Evolutionary conservation across 768 basidiomycete species (phyloP).

Genomic region (Xanthoconium purpureum): DNA sequence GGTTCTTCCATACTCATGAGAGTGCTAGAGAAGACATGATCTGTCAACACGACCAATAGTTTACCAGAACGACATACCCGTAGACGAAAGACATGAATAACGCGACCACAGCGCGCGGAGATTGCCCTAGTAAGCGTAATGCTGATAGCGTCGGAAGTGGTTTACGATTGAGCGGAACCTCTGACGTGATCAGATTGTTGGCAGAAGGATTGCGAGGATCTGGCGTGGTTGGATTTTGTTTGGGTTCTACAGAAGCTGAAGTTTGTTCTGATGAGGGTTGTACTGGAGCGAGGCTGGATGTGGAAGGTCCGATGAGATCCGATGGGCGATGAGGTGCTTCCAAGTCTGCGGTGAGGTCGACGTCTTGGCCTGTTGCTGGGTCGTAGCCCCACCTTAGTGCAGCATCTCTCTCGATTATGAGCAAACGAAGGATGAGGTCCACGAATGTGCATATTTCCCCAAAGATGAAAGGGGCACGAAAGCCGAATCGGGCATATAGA

Average conservation of each 20-base stretch:
- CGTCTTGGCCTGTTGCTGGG: conserved; percentile 27
- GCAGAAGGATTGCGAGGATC: not conserved
- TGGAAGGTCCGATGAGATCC: not conserved
- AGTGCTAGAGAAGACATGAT: conserved; percentile 34
- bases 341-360: conserved; percentile 1
- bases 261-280: not conserved
- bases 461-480: conserved; percentile 58
- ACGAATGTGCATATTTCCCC: conserved; percentile 43
- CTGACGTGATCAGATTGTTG: conserved; percentile 1
- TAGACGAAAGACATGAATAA: conserved; percentile 47
- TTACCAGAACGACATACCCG: conserved; percentile 41
- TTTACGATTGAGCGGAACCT: conserved; percentile 15
- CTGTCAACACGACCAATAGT: not conserved
- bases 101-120: conserved; percentile 48
- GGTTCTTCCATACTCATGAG: conserved; percentile 53
- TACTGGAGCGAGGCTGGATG: not conserved
- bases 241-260: not conserved
- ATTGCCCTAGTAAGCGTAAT: conserved; percentile 40
- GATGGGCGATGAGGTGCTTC: not conserved
- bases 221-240: not conserved
- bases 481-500: conserved; percentile 54
- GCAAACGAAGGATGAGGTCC: conserved; percentile 53
- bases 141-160: conserved; percentile 41
- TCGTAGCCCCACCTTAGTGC: conserved; percentile 49
- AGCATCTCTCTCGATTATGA: conserved; percentile 55